Percentiles rank a stretch among this genome's conserved stretches.
Evolutionary conservation across 768 basidiomycete species (phyloP).

Genomic region (Suillus cothurnatus): DNA sequence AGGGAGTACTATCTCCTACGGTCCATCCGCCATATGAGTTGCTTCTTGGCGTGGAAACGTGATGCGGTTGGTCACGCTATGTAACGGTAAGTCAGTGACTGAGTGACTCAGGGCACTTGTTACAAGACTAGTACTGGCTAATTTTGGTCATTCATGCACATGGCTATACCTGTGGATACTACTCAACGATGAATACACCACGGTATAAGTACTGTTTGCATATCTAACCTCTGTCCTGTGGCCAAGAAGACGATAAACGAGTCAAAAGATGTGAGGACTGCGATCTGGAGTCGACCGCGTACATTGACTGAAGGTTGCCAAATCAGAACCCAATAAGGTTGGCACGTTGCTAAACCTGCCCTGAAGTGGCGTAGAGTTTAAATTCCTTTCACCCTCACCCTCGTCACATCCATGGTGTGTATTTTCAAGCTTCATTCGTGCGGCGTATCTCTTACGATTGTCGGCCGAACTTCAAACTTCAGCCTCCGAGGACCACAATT

Average conservation of each 20-base stretch:
- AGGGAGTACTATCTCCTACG: too few relatives aligned
- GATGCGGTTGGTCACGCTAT: too few relatives aligned
- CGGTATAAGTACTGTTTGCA: background rate
- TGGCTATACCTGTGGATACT: background rate
- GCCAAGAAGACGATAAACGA: background rate
- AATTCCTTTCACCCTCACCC: conserved; percentile 26
- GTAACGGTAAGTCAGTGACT: too few relatives aligned
- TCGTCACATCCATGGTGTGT: conserved; percentile 36
- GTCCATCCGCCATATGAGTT: too few relatives aligned
- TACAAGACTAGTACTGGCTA: background rate
- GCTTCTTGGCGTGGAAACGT: too few relatives aligned
- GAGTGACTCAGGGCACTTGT: too few relatives aligned
- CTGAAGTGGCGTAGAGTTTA: conserved; percentile 39
- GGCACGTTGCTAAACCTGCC: conserved; percentile 32
- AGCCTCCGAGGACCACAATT: conserved; percentile 60
- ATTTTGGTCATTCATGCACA: background rate
- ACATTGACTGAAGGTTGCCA: background rate
- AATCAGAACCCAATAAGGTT: conserved; percentile 10
- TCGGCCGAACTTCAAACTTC: background rate
- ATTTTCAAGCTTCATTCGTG: conserved; percentile 6
- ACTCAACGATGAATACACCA: background rate
- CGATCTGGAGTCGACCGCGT: background rate
- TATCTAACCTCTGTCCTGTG: too few relatives aligned
- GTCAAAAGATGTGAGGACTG: background rate
- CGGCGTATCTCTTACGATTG: conserved; percentile 9